Evolutionary conservation across 1,284 basidiomycete genomes (phyloP).

Genomic region (Meira miltonrushii): DNA sequence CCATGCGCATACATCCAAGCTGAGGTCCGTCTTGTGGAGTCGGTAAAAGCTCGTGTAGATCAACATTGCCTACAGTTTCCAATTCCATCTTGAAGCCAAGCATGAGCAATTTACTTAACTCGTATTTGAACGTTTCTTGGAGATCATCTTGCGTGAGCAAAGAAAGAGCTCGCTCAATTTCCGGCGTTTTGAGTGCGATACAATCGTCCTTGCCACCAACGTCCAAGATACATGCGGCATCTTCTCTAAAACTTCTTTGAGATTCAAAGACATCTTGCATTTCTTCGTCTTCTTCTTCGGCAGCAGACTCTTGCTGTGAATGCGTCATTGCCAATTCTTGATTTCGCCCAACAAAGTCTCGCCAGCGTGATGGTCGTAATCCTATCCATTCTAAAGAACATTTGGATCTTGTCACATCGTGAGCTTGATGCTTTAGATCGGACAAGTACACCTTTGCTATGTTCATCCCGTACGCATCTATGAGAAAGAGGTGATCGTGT

Average conservation of each 20-base stretch:
- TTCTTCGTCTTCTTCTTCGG: not conserved
- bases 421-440: not conserved
- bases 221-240: no score
- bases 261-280: no score
- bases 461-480: constrained; percentile 9
- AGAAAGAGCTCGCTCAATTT: not conserved
- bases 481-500: not conserved
- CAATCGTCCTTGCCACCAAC: no score
- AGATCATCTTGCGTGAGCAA: not conserved
- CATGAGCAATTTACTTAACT: not conserved
- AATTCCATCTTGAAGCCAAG: not conserved
- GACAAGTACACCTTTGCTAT: not conserved
- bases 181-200: not conserved
- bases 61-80: not conserved
- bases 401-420: not conserved
- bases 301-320: no score
- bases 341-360: no score
- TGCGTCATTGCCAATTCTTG: no score
- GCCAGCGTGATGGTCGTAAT: not conserved
- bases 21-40: not conserved
- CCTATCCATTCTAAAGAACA: constrained; percentile 1
- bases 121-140: not conserved
- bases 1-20: no score
- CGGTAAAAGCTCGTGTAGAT: not conserved
- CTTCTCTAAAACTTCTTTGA: no score